Evolutionary conservation across 805 yeast species (phyloP).

Genomic region (Kodamaea kaohsiungensis): DNA sequence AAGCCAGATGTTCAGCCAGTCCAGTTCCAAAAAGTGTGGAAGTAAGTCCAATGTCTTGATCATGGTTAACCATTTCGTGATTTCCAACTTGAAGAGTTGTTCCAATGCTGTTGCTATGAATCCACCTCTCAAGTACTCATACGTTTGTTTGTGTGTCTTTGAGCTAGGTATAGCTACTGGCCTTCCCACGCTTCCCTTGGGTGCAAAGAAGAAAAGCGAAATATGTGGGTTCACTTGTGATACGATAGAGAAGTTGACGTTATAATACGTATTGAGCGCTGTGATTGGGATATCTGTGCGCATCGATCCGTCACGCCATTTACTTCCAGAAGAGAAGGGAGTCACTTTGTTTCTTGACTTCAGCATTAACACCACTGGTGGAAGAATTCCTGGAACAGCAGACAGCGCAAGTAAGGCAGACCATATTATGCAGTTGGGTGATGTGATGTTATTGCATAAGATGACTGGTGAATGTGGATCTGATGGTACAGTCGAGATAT

Average conservation of each 20-base stretch:
- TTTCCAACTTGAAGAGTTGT: conserved; percentile 68
- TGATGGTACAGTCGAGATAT: conserved; percentile 77
- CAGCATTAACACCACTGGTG: conserved; percentile 80
- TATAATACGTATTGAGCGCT: conserved; percentile 70
- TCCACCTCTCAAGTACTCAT: conserved; percentile 65
- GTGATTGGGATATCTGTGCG: conserved; percentile 79
- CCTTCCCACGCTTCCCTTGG: conserved; percentile 77
- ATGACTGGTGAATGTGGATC: conserved; percentile 83
- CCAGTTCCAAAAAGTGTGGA: conserved; percentile 70
- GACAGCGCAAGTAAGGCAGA: conserved; percentile 72
- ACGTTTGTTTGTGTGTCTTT: conserved; percentile 31
- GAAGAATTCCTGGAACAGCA: conserved; percentile 80
- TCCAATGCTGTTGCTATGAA: conserved; percentile 72
- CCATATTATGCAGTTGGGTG: conserved; percentile 85
- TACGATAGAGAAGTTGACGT: conserved; percentile 73
- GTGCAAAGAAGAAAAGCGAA: conserved; percentile 71
- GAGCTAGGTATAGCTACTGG: conserved; percentile 64
- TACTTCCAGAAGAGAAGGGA: conserved; percentile 73
- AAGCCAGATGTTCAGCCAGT: conserved; percentile 77
- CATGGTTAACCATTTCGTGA: conserved; percentile 74
- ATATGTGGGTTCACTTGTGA: conserved; percentile 86
- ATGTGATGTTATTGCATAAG: conserved; percentile 70
- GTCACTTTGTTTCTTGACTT: conserved; percentile 46
- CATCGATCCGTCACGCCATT: conserved; percentile 78
- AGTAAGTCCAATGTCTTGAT: conserved; percentile 63